These are phyloP conservation scores for Aspergillus sp. DNA, from an alignment of 2,329 filamentous ascomycete species.

Conservation along the genomic window DNA sequence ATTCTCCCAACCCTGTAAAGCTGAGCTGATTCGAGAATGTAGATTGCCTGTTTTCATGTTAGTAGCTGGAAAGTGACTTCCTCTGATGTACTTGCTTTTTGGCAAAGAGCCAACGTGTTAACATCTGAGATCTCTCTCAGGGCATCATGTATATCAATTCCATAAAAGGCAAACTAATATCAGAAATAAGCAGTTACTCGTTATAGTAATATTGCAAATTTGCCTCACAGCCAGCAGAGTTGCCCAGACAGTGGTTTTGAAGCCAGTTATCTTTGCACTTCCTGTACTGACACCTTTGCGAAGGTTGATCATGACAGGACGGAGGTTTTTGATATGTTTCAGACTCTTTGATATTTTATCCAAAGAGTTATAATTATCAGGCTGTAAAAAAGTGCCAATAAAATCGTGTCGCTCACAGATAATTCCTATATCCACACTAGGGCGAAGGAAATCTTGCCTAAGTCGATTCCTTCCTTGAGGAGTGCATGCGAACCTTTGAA, in stretches of 20 bases:
- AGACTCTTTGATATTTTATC: conserved; percentile 57
- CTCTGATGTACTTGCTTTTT: conserved; percentile 41
- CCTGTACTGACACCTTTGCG: conserved; percentile 67
- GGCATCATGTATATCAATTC: conserved; percentile 64
- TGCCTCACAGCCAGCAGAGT: conserved; percentile 53
- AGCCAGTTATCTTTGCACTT: conserved; percentile 48
- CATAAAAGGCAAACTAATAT: conserved; percentile 62
- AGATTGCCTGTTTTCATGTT: conserved; percentile 45
- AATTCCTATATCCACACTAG: conserved; percentile 61
- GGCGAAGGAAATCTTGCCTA: conserved; percentile 76
- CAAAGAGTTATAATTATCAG: conserved; percentile 60
- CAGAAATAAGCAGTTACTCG: not conserved
- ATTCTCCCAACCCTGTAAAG: conserved; percentile 64
- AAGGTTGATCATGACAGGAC: conserved; percentile 62
- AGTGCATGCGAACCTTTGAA: conserved; percentile 69
- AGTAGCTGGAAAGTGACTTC: not conserved
- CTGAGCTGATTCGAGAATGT: conserved; percentile 53
- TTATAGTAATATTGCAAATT: not conserved
- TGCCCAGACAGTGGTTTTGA: conserved; percentile 67
- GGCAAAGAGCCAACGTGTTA: conserved; percentile 48
- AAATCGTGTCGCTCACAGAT: conserved; percentile 70
- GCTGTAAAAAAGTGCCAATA: conserved; percentile 61
- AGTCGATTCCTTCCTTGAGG: conserved; percentile 71
- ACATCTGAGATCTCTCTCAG: conserved; percentile 55
- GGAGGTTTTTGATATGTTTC: conserved; percentile 71